These are phyloP conservation scores for Saccharomycopsis sp. DNA, from an alignment of 805 yeast species.

Conservation along the genomic window DNA sequence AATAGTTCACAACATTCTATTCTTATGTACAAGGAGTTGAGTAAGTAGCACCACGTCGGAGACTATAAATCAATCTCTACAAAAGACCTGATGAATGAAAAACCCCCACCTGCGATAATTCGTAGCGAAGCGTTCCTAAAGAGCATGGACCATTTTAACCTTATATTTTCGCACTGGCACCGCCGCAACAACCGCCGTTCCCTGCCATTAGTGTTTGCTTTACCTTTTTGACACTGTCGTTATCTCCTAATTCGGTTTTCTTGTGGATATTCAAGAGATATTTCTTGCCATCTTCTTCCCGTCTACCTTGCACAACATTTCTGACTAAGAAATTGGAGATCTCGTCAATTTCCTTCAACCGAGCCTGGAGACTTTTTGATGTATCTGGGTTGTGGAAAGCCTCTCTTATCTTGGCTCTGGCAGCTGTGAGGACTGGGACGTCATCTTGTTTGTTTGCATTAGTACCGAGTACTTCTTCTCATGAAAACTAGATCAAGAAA, in stretches of 20 bases:
- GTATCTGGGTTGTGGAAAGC: slow-evolving; percentile 47
- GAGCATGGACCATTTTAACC: no score
- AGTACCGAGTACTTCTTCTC: neutral
- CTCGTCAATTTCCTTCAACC: slow-evolving; percentile 51
- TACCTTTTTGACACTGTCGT: slow-evolving; percentile 59
- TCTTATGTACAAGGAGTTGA: no score
- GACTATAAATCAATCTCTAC: no score
- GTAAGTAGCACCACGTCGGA: no score
- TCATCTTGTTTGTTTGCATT: slow-evolving; percentile 28
- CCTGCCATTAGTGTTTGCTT: slow-evolving; percentile 38
- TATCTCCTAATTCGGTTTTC: slow-evolving; percentile 85
- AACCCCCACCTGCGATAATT: no score
- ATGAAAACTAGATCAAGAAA: neutral
- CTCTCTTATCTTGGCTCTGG: slow-evolving; percentile 49
- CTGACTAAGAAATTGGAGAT: slow-evolving; percentile 59
- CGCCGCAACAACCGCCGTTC: slow-evolving; percentile 53
- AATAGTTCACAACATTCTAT: no score
- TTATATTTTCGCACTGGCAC: slow-evolving; percentile 23
- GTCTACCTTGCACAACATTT: slow-evolving; percentile 83
- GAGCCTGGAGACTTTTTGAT: slow-evolving; percentile 37
- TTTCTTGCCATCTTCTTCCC: slow-evolving; percentile 29
- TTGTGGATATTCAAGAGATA: slow-evolving; percentile 56
- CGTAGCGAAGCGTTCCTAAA: no score
- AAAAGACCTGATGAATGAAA: no score
- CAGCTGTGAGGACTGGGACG: slow-evolving; percentile 40